Evolutionary conservation across 2,329 filamentous ascomycete species (phyloP).

Genomic region (Fusarium pilosicola): DNA sequence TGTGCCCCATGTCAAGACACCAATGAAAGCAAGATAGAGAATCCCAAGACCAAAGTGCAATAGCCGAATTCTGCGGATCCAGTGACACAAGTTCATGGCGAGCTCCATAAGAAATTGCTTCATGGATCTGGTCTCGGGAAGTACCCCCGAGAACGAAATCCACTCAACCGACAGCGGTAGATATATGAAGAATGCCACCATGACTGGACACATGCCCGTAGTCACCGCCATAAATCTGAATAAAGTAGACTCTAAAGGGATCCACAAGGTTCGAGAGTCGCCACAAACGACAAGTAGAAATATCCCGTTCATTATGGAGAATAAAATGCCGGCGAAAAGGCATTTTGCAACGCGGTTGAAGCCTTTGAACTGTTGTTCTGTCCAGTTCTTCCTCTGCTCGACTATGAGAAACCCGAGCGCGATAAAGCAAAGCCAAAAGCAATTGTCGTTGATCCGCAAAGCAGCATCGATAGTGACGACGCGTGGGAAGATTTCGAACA

Average conservation of each 20-base stretch:
- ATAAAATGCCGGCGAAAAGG: rapidly evolving
- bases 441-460: not conserved
- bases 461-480: not conserved
- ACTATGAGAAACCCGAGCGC: not conserved
- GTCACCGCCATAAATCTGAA: not conserved
- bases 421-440: not conserved
- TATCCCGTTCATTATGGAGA: rapidly evolving
- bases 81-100: rapidly evolving
- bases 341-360: not conserved
- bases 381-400: rapidly evolving
- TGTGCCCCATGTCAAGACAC: rapidly evolving
- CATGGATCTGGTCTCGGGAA: not conserved
- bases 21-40: not conserved
- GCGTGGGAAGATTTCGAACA: rapidly evolving
- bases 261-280: not conserved
- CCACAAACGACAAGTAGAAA: rapidly evolving
- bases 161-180: not conserved
- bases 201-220: rapidly evolving
- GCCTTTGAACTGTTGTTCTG: not conserved
- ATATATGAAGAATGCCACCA: not conserved
- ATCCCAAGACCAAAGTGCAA: not conserved
- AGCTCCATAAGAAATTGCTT: rapidly evolving
- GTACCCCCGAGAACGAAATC: not conserved
- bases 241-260: not conserved
- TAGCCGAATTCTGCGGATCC: not conserved